These are phyloP conservation scores for Hura crepitans DNA, from an alignment of 441 rosid genomes.

Conservation along the genomic window DNA sequence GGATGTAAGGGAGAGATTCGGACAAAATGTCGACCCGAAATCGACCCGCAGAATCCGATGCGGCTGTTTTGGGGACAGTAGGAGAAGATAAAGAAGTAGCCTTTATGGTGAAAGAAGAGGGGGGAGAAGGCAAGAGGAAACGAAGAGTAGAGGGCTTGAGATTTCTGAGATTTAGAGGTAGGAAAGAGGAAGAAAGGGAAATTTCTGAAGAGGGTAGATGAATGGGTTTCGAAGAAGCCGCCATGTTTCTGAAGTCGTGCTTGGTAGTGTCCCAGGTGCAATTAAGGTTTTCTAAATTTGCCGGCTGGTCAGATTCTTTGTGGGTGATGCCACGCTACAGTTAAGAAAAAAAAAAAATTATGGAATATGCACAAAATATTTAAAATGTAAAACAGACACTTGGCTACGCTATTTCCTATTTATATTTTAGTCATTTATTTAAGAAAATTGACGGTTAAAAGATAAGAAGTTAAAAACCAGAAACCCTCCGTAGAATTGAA, in stretches of 20 bases:
- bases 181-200: not conserved
- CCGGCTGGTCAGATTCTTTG: not conserved
- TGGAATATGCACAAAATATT: too few relatives aligned
- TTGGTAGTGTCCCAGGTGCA: not conserved
- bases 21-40: slow-evolving; percentile 70
- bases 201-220: slow-evolving; percentile 5
- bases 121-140: not conserved
- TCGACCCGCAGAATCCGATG: slow-evolving; percentile 17
- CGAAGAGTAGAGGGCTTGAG: not conserved
- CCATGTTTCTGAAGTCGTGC: not conserved
- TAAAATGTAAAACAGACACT: too few relatives aligned
- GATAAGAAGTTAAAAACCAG: too few relatives aligned
- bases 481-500: too few relatives aligned
- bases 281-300: not conserved
- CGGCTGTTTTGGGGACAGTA: not conserved
- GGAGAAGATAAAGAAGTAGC: slow-evolving; percentile 4
- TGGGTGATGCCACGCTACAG: too few relatives aligned
- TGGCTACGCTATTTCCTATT: too few relatives aligned
- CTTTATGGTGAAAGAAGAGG: slow-evolving; percentile 20
- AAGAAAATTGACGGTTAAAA: too few relatives aligned
- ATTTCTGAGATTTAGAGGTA: not conserved
- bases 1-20: slow-evolving; percentile 87
- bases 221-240: slow-evolving; percentile 11
- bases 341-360: too few relatives aligned
- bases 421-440: too few relatives aligned